Percentiles rank a stretch among this genome's conserved stretches.
phyloP scores from a whole-genome alignment of 306 rosid genomes.

The Carpinus viminea region DNA sequence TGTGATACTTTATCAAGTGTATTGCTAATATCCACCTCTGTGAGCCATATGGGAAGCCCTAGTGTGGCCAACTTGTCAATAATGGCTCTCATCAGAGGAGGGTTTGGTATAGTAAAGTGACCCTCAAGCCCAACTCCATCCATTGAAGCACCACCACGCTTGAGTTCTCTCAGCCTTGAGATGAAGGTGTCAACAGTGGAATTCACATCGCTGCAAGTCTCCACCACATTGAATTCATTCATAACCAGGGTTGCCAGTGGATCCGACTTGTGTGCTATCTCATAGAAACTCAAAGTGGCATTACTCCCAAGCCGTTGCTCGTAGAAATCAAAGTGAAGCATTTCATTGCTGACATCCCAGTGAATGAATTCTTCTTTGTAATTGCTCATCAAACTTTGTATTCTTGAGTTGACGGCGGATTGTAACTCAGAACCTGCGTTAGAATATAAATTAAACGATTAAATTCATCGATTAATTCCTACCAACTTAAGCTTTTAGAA shows the following conservation, averaged over 20 bases:
- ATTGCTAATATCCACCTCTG: constrained; percentile 83
- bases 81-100: constrained; percentile 73
- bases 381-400: constrained; percentile 63
- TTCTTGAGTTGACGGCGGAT: constrained; percentile 61
- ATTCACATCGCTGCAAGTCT: constrained; percentile 73
- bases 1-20: constrained; percentile 51
- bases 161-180: constrained; percentile 52
- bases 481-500: too few species aligned
- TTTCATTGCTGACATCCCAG: constrained; percentile 96
- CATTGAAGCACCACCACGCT: constrained; percentile 59
- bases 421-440: constrained; percentile 24
- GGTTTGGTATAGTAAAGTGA: constrained; percentile 72
- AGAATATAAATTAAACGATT: too few species aligned
- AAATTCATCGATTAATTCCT: too few species aligned
- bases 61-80: constrained; percentile 85
- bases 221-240: constrained; percentile 94
- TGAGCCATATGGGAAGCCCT: constrained; percentile 86
- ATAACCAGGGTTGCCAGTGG: constrained; percentile 78
- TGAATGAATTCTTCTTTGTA: constrained; percentile 81
- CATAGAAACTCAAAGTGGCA: constrained; percentile 64
- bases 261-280: constrained; percentile 69
- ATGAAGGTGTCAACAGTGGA: constrained; percentile 74
- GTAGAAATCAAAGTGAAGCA: constrained; percentile 95
- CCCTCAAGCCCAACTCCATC: constrained; percentile 94
- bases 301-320: constrained; percentile 69